Percentiles rank a stretch among this genome's conserved stretches.
Conservation (phyloP, 2,329 filamentous ascomycete species). For the Clonostachys sp. region DNA sequence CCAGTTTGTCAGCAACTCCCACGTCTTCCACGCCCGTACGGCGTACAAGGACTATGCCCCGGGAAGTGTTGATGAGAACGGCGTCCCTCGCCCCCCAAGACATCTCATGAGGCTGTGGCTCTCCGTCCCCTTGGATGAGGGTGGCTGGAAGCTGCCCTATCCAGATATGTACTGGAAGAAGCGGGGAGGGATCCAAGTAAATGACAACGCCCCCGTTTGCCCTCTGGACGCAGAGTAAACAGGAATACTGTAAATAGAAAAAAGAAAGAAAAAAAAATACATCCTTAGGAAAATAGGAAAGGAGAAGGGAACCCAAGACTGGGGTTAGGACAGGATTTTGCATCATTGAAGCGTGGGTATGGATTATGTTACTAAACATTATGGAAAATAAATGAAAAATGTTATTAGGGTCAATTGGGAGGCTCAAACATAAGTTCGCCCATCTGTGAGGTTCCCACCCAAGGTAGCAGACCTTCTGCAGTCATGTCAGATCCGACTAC, state of each 20-base stretch:
- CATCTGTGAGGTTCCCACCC: background rate
- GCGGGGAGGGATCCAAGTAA: conserved; percentile 82
- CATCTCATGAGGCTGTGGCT: conserved; percentile 85
- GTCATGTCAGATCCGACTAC: background rate
- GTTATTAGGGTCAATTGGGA: no score
- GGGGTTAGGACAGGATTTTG: no score
- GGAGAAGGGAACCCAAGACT: no score
- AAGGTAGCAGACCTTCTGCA: background rate
- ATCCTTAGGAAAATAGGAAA: background rate
- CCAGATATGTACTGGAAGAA: conserved; percentile 80
- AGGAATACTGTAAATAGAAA: background rate
- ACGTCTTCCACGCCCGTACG: conserved; percentile 77
- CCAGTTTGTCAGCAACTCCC: conserved; percentile 77
- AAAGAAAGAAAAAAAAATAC: background rate
- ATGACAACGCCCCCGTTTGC: conserved; percentile 71
- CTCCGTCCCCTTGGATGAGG: conserved; percentile 74
- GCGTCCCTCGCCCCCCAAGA: conserved; percentile 33
- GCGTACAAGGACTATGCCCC: conserved; percentile 52
- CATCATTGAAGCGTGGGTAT: no score
- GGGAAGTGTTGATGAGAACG: background rate
- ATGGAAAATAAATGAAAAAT: no score
- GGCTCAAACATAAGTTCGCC: background rate
- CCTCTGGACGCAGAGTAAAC: conserved; percentile 71
- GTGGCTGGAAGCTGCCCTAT: conserved; percentile 82
- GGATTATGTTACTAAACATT: no score